These are phyloP conservation scores for Phalaenopsis equestris DNA, from an alignment of 106 monocot genomes.

Conservation along the genomic window DNA sequence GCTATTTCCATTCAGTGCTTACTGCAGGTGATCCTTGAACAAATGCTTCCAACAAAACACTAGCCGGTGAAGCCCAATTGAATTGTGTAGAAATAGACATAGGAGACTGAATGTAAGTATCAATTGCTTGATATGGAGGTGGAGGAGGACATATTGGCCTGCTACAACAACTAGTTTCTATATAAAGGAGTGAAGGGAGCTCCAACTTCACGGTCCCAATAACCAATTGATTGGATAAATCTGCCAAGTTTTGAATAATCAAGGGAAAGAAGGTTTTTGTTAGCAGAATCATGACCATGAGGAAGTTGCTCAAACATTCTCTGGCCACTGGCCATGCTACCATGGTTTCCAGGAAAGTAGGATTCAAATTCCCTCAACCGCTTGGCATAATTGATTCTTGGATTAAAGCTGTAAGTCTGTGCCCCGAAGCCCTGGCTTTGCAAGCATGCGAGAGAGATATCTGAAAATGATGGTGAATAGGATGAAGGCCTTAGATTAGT, in stretches of 20 bases:
- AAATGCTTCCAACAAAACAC: constrained; percentile 39
- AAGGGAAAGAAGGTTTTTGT: constrained; percentile 11
- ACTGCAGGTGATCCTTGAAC: constrained; percentile 6
- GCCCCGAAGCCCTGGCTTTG: constrained; percentile 11
- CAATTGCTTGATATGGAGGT: constrained; percentile 13
- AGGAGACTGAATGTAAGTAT: constrained; percentile 22
- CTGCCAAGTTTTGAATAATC: constrained; percentile 28
- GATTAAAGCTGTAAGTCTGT: neutral
- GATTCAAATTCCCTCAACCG: constrained; percentile 7
- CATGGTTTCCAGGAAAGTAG: neutral
- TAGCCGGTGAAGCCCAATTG: constrained; percentile 15
- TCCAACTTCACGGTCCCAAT: constrained; percentile 53
- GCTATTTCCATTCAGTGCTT: too few species aligned
- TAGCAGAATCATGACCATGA: constrained; percentile 22
- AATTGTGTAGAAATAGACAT: constrained; percentile 13
- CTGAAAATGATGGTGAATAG: constrained; percentile 11
- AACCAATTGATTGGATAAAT: constrained; percentile 47
- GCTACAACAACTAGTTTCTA: constrained; percentile 9
- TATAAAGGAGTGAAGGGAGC: constrained; percentile 99
- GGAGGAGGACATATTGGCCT: constrained; percentile 9
- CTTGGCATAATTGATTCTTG: constrained; percentile 6
- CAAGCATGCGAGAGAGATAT: constrained; percentile 7
- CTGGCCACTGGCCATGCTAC: neutral
- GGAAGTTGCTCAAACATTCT: neutral
- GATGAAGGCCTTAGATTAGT: neutral